Base-by-base conservation (phyloP, 2,329 filamentous ascomycete species). In the Diaporthe vaccinii region DNA sequence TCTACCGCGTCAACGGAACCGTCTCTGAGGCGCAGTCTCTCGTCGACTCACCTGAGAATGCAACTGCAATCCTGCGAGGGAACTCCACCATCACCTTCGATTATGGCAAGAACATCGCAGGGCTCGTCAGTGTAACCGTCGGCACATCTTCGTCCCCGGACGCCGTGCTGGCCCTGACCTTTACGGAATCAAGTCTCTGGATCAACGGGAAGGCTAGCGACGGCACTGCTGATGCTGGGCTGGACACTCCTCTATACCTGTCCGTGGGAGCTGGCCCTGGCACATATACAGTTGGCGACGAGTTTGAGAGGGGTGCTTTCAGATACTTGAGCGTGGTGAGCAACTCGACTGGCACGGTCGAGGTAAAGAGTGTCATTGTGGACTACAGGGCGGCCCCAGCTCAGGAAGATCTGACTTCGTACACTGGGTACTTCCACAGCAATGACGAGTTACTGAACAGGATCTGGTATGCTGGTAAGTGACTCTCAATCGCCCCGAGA, bases 401-500 rank as follows among this genome's bases (percentile, higher is more conserved):
- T 7, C 80, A 53, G 65, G 65, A 82, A 85, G 81, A 90, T 77
- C 83, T 89, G 12, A 84, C 84, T 55, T 86, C 87, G 17, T 90
- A 89, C 74, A 84, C 86, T 49, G 88, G 88, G 10, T 89, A 90
- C 76, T 90, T 90, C 71, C 84, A 89, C 77, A 87, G 83, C 78
- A 86, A 82, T 57, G 87, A 87, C 59, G 84, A 88, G 39, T 79
- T 89, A 14, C 84, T 91, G 39, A 90, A 90, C 75, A 84, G 85
- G 6, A 88, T 90, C 65, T 91, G 89, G 89, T 91, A 91, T 77
- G 86, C 85, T 61, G 89, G 86, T 8, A 87, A 87, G 10, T 89
- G 75, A 4, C 80, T 83, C 73, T 82, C 82, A 17, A 79, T 79
- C 1, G 79, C 83, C 6, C 74, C 83, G 58, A 80, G 84, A 36